phyloP scores from a whole-genome alignment of 352 stramenopile genomes.

The Plasmopara viticola region DNA sequence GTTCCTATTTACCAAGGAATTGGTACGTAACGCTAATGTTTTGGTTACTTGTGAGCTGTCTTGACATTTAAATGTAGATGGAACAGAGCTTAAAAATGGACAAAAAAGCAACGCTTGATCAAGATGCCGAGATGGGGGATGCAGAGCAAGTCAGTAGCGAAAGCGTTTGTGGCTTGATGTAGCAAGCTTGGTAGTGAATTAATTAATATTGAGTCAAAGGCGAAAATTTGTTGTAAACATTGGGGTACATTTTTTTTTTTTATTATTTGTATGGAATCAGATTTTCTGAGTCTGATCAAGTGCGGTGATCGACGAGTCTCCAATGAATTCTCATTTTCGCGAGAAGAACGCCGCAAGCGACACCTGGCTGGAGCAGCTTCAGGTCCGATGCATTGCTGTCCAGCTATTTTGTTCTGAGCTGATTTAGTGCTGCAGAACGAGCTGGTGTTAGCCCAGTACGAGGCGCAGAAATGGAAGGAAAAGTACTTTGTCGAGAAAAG shows the following conservation, averaged over 20 bases:
- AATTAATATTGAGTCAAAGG: not conserved
- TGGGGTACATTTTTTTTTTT: not conserved
- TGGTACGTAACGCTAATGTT: conserved; percentile 25
- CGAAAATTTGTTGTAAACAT: conserved; percentile 8
- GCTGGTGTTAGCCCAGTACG: conserved; percentile 54
- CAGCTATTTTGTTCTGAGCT: not conserved
- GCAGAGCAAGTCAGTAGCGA: conserved; percentile 3
- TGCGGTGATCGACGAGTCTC: not conserved
- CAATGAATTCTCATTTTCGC: conserved; percentile 24
- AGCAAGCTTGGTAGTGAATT: conserved; percentile 3
- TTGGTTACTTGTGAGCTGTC: not conserved
- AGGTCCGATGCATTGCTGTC: conserved; percentile 19
- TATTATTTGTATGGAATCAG: conserved; percentile 12
- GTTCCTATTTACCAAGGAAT: conserved; percentile 43
- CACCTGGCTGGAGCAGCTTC: conserved; percentile 35
- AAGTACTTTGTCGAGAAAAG: conserved; percentile 73
- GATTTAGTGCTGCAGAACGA: conserved; percentile 36
- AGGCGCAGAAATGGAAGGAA: conserved; percentile 71
- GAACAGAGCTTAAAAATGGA: conserved; percentile 24
- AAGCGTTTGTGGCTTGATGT: conserved; percentile 25
- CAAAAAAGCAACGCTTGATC: not conserved
- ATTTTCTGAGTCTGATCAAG: not conserved
- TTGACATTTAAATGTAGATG: conserved; percentile 30
- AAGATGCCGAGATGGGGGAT: conserved; percentile 27
- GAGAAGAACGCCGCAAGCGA: conserved; percentile 18